These are phyloP conservation scores for Leccinum rimulosum DNA, from an alignment of 768 basidiomycete genomes.

Conservation along the genomic window DNA sequence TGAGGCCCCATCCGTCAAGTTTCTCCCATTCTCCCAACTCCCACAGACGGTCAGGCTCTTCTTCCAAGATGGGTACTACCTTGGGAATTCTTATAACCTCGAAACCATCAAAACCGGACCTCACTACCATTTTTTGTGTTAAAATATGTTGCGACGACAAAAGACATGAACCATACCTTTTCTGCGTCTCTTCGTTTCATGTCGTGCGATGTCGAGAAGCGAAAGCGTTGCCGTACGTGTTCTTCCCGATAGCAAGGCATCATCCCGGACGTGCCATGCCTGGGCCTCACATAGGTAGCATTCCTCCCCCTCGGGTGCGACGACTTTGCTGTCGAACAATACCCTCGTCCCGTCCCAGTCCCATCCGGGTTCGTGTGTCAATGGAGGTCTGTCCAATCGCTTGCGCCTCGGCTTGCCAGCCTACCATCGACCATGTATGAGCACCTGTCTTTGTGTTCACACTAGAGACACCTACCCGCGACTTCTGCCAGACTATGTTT, in stretches of 20 bases:
- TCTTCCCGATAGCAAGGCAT: background rate
- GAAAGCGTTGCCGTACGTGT: background rate
- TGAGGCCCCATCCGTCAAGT: slow-evolving; percentile 13
- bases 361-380: slow-evolving; percentile 20
- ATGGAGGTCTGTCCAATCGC: slow-evolving; percentile 10
- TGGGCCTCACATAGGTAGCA: background rate
- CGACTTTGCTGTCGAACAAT: background rate
- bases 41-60: slow-evolving; percentile 1
- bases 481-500: slow-evolving; percentile 9
- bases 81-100: slow-evolving; percentile 23
- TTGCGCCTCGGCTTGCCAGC: slow-evolving; percentile 13
- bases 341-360: slow-evolving; percentile 24
- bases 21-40: slow-evolving; percentile 21
- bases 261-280: background rate
- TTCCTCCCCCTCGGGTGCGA: background rate
- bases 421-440: slow-evolving; percentile 8
- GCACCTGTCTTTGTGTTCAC: background rate
- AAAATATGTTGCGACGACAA: background rate
- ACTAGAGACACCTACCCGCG: slow-evolving; percentile 8
- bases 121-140: slow-evolving; percentile 6
- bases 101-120: slow-evolving; percentile 16
- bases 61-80: slow-evolving; percentile 17
- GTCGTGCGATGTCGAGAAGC: slow-evolving; percentile 10
- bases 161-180: slow-evolving; percentile 12
- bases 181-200: background rate